Base-by-base conservation (phyloP, 441 rosid species). In the Hypseocharis bilobata region DNA sequence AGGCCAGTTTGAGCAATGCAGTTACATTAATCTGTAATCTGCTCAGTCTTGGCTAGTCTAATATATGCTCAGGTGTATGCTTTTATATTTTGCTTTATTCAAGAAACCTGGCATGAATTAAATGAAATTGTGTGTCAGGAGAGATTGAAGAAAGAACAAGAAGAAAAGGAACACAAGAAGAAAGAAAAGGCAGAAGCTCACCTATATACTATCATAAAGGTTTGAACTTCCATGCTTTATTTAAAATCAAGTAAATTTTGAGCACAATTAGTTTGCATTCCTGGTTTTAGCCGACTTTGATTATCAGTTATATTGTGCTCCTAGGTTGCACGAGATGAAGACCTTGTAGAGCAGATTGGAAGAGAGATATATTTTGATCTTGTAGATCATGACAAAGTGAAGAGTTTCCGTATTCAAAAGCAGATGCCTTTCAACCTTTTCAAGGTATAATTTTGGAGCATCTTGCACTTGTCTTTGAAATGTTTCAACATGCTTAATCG, bases 241-340 rank as follows among this genome's bases (percentile, higher is more conserved):
- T 16, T 68, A 14, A 56, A 36, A 4, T 25, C 22, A 57, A 5
- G 60, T 38, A 28, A 20, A 36, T 19, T 26, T 20, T 77, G 59
- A 60, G 82, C 86, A 88, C 84, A 63, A 86, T 88, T n/a, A n/a
- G 23, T 75, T 87, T 25, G 75, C 58, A n/a, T 54, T 54, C 29
- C 3, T 54, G 13, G 25, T n/a, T 22, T 54, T 8, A 54, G 58
- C 25, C 23, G 58, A 3, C 28, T 10, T 23, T 10, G 25, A 86
- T 49, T 71, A 82, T 40, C 92, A 84, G 76, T 78, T 84, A 54
- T 14, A 54, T 54, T 8, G 58, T 70, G 64, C 60, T 72, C n/a
- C 70, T 60, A 91, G 98, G 92, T 91, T 64, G 93, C 97, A 42
- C 87, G 95, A 66, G 96, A 90, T 77, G 92, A 83, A 79, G 97